phyloP scores from a whole-genome alignment of 306 rosid species.

The Potentilla sterilis region DNA sequence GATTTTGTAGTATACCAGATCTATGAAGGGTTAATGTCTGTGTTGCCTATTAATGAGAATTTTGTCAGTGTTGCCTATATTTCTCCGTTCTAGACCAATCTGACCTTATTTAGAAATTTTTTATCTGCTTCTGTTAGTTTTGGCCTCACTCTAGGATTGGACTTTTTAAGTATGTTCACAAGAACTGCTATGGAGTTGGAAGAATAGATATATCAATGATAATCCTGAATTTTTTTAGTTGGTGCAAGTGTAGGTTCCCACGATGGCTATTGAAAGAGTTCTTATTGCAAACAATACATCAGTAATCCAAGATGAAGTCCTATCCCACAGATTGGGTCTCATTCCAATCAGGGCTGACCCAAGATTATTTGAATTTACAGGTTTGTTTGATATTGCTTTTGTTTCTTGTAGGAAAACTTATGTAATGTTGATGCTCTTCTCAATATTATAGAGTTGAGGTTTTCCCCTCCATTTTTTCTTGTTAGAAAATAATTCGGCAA shows the following conservation, averaged over 20 bases:
- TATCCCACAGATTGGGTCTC: conserved; percentile 92
- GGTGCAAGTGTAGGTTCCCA: conserved; percentile 63
- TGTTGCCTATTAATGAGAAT: neutral
- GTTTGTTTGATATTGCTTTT: conserved; percentile 33
- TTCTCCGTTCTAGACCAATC: neutral
- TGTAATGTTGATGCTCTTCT: neutral
- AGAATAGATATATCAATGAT: neutral
- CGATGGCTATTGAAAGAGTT: conserved; percentile 97
- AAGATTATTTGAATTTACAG: conserved; percentile 81
- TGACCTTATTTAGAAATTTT: neutral
- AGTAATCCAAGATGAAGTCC: conserved; percentile 88
- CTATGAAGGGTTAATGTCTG: neutral
- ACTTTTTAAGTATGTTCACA: neutral
- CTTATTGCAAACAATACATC: conserved; percentile 84
- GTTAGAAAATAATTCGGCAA: conserved; percentile 54
- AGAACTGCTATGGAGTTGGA: neutral
- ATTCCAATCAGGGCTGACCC: conserved; percentile 87
- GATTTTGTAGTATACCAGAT: neutral
- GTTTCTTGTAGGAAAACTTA: neutral
- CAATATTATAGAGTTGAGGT: conserved; percentile 8
- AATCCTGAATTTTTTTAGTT: neutral
- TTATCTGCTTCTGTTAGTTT: neutral
- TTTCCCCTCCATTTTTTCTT: neutral
- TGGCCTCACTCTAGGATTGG: neutral
- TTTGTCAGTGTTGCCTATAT: neutral